These are phyloP conservation scores for Neocucurbitaria cava DNA, from an alignment of 2,329 filamentous ascomycete species.

Conservation along the genomic window DNA sequence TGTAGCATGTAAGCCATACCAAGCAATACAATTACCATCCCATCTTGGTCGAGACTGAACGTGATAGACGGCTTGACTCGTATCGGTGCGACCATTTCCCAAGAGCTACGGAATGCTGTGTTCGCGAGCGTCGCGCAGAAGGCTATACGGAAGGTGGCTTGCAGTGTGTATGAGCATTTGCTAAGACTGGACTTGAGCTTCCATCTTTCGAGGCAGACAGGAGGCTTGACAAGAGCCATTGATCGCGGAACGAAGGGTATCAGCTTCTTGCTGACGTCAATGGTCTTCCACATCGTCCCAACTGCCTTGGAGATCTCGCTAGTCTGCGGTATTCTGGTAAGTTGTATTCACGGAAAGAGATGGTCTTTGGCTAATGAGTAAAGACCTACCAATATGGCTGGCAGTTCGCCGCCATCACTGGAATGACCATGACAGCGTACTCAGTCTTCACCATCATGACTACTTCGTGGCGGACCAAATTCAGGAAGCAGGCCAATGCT, in stretches of 20 bases:
- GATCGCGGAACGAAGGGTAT: constrained; percentile 98
- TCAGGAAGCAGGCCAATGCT: constrained; percentile 91
- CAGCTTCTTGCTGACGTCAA: constrained; percentile 93
- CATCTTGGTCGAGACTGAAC: constrained; percentile 21
- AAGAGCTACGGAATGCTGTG: constrained; percentile 93
- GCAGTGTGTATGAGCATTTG: constrained; percentile 91
- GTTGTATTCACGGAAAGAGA: constrained; percentile 8
- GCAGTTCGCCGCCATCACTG: constrained; percentile 90
- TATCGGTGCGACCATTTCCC: constrained; percentile 87
- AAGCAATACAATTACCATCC: constrained; percentile 8
- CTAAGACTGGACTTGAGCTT: constrained; percentile 90
- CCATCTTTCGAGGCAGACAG: constrained; percentile 92
- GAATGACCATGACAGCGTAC: constrained; percentile 89
- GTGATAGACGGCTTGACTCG: constrained; percentile 78
- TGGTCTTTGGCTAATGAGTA: constrained; percentile 9
- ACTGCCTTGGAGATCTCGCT: constrained; percentile 93
- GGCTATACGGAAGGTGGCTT: constrained; percentile 87
- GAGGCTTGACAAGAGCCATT: constrained; percentile 90
- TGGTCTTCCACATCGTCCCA: constrained; percentile 97
- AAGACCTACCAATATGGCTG: constrained; percentile 91
- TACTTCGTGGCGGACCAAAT: constrained; percentile 96
- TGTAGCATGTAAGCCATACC: constrained; percentile 70
- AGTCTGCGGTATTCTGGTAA: constrained; percentile 88
- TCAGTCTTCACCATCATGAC: constrained; percentile 97
- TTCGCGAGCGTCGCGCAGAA: constrained; percentile 98